Conservation (phyloP, 1,139 yeast species). For the Diutina ranongensis region DNA sequence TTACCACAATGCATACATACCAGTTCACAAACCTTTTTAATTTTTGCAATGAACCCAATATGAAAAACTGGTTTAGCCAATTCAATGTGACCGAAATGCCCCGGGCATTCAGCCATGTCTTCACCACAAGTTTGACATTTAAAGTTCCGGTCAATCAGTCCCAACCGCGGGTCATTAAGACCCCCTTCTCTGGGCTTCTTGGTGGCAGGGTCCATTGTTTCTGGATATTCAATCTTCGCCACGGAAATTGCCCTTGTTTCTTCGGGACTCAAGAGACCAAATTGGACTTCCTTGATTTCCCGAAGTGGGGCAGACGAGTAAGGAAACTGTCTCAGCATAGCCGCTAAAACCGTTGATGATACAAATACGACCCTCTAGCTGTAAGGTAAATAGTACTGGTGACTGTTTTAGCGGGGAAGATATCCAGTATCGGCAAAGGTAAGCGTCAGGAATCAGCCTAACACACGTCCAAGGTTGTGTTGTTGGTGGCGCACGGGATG, state of each 20-base stretch:
- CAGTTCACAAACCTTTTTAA: conserved; percentile 91
- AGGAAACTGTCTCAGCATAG: conserved; percentile 42
- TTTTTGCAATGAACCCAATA: conserved; percentile 87
- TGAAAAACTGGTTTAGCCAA: conserved; percentile 97
- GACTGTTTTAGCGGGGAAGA: neutral
- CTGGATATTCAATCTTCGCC: conserved; percentile 95
- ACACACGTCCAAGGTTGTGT: conserved; percentile 1
- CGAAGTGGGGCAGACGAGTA: conserved; percentile 97
- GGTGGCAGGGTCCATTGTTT: conserved; percentile 96
- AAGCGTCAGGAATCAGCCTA: conserved; percentile 4
- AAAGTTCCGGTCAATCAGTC: conserved; percentile 93
- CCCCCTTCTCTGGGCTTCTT: conserved; percentile 96
- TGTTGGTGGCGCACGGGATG: conserved; percentile 6
- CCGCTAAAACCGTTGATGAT: conserved; percentile 2
- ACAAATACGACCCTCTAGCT: conserved; percentile 1
- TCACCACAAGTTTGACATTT: conserved; percentile 99
- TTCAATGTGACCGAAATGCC: conserved; percentile 98
- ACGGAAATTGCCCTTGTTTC: conserved; percentile 95
- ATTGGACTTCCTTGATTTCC: conserved; percentile 93
- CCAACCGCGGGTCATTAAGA: conserved; percentile 90
- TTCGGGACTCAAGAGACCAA: conserved; percentile 95
- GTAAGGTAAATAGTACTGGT: neutral
- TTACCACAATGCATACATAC: conserved; percentile 99
- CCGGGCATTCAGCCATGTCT: conserved; percentile 98
- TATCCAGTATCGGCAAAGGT: neutral